These are phyloP conservation scores for Myxozyma melibiosi DNA, from an alignment of 805 yeast genomes.

Conservation along the genomic window DNA sequence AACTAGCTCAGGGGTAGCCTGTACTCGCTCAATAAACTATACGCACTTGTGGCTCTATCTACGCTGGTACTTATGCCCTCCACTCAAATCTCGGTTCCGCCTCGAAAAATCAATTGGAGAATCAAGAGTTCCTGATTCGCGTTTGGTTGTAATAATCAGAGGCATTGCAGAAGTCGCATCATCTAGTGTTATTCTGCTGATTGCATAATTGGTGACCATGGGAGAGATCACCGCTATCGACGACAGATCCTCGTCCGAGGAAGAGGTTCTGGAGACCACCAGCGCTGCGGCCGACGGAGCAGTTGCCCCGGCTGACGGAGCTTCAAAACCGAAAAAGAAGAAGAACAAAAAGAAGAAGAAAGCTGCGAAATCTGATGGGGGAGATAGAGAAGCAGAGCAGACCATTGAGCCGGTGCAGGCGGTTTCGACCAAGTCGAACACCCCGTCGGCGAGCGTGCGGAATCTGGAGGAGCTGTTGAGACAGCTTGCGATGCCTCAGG, in stretches of 20 bases:
- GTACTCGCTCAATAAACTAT: no score
- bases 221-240: neutral
- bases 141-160: no score
- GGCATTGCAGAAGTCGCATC: no score
- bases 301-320: neutral
- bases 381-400: neutral
- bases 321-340: conserved; percentile 18
- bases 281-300: neutral
- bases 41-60: no score
- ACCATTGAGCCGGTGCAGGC: neutral
- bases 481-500: conserved; percentile 16
- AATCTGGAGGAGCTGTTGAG: conserved; percentile 20
- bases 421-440: neutral
- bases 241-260: conserved; percentile 7
- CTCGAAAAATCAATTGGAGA: no score
- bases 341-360: conserved; percentile 24
- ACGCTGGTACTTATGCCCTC: no score
- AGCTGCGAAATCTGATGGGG: conserved; percentile 10
- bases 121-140: no score
- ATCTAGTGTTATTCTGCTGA: no score
- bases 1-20: no score
- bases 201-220: neutral
- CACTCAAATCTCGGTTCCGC: no score
- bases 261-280: conserved; percentile 2
- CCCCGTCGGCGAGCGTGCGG: neutral